Percentiles rank a stretch among this genome's conserved stretches.
Conservation (phyloP, 805 yeast species). For the Yarrowia alimentaria region DNA sequence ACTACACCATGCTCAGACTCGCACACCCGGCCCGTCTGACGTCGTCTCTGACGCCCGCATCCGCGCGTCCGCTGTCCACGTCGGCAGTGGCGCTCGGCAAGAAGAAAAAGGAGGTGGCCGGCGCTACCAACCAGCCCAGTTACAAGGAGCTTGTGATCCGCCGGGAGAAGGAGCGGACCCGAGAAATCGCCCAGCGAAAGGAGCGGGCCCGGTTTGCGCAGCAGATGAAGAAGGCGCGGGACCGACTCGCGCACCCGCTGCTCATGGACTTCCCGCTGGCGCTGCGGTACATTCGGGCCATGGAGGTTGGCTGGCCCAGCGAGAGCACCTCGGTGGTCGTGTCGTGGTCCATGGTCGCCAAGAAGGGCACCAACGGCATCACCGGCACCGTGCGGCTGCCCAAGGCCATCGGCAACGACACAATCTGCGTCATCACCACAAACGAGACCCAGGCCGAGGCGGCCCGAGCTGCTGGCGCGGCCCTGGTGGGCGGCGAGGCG, state of each 20-base stretch:
- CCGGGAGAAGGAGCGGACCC: constrained; percentile 13
- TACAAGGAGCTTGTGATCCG: constrained; percentile 25
- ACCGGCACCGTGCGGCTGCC: constrained; percentile 73
- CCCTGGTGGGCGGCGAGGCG: constrained; percentile 68
- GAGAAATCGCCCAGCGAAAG: constrained; percentile 18
- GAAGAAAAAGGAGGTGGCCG: constrained; percentile 12
- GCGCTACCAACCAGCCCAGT: constrained; percentile 25
- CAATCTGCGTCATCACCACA: constrained; percentile 66
- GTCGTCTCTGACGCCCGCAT: not conserved
- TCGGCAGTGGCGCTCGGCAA: constrained; percentile 25
- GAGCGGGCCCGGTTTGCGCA: constrained; percentile 8
- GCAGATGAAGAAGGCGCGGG: constrained; percentile 24
- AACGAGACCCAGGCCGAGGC: constrained; percentile 51
- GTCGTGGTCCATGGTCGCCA: constrained; percentile 63
- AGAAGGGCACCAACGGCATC: constrained; percentile 73
- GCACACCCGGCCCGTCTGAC: constrained; percentile 2
- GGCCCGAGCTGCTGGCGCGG: constrained; percentile 60
- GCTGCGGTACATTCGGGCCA: constrained; percentile 74
- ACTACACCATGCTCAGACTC: constrained; percentile 20
- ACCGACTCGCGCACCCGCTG: constrained; percentile 45
- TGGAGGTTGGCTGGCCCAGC: constrained; percentile 82
- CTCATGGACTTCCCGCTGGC: constrained; percentile 74
- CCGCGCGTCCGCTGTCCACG: constrained; percentile 24
- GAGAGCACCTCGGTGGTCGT: constrained; percentile 68
- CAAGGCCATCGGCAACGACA: constrained; percentile 62